Conservation (phyloP, 1,284 basidiomycete genomes). For the Phellopilus nigrolimitatus region DNA sequence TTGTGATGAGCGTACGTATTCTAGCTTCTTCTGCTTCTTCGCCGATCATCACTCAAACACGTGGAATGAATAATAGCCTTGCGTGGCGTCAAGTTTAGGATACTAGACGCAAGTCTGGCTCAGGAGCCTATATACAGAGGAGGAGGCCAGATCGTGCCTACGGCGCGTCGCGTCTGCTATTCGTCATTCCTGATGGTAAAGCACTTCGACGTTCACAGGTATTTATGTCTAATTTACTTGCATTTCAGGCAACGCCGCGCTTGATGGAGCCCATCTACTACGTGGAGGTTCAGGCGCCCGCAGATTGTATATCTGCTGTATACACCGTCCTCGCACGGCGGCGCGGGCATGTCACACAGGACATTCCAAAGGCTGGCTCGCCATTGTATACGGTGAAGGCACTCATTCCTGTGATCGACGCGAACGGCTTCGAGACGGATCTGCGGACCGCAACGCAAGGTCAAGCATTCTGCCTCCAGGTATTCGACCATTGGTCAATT, state of each 20-base stretch:
- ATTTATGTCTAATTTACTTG: slow-evolving; percentile 16
- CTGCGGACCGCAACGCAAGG: slow-evolving; percentile 95
- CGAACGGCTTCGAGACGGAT: slow-evolving; percentile 99
- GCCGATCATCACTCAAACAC: background rate
- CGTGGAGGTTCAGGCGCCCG: slow-evolving; percentile 96
- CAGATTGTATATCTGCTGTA: slow-evolving; percentile 97
- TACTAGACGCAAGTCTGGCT: slow-evolving; percentile 88
- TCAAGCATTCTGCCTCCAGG: slow-evolving; percentile 94
- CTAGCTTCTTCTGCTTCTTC: slow-evolving; percentile 1
- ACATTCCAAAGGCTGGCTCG: slow-evolving; percentile 95
- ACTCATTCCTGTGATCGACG: slow-evolving; percentile 95
- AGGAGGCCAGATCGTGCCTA: slow-evolving; percentile 97
- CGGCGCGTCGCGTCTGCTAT: slow-evolving; percentile 95
- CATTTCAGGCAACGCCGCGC: slow-evolving; percentile 74
- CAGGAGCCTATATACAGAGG: slow-evolving; percentile 96
- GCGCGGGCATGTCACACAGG: slow-evolving; percentile 96
- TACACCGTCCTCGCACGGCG: slow-evolving; percentile 96
- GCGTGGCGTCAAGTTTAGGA: slow-evolving; percentile 96
- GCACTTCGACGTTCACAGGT: no score
- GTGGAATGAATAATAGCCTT: slow-evolving; percentile 57
- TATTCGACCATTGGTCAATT: slow-evolving; percentile 98
- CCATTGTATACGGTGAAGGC: slow-evolving; percentile 98
- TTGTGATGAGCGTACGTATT: slow-evolving; percentile 91
- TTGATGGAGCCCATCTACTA: slow-evolving; percentile 97
- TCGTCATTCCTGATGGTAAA: slow-evolving; percentile 96